Evolutionary conservation across 2,329 filamentous ascomycete species (phyloP).

Genomic region (Atkinsonella texensis): DNA sequence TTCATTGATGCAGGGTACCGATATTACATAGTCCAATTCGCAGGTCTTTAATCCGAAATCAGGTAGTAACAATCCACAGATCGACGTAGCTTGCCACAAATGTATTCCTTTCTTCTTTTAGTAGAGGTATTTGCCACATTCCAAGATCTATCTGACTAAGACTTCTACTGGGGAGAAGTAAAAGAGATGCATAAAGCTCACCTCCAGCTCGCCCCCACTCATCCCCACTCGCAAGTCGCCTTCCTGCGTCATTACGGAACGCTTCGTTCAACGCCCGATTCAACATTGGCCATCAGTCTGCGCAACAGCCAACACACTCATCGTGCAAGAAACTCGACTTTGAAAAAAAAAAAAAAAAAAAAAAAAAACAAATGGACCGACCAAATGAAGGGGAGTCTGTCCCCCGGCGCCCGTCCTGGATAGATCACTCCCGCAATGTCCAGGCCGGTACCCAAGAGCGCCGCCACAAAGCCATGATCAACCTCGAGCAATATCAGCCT

Average conservation of each 20-base stretch:
- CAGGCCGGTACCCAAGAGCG: conserved; percentile 21
- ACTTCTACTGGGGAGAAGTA: too few species aligned
- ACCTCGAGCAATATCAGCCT: conserved; percentile 18
- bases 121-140: too few species aligned
- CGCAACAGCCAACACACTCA: neutral
- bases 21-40: too few species aligned
- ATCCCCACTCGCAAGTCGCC: conserved; percentile 9
- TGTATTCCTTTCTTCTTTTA: too few species aligned
- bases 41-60: too few species aligned
- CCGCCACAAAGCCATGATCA: conserved; percentile 16
- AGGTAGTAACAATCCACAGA: too few species aligned
- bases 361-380: conserved; percentile 9
- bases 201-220: too few species aligned
- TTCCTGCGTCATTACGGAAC: conserved; percentile 8
- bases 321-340: too few species aligned
- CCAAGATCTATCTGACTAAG: too few species aligned
- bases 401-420: conserved; percentile 10
- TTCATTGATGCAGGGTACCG: too few species aligned
- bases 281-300: neutral
- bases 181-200: neutral
- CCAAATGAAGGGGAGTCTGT: conserved; percentile 16
- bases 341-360: too few species aligned
- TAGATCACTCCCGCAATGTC: conserved; percentile 13
- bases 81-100: too few species aligned
- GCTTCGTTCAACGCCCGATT: neutral